Evolutionary conservation across 805 yeast genomes (phyloP), one percentile per base, ranked within the genome.

Genomic region (Candida wancherniae): DNA sequence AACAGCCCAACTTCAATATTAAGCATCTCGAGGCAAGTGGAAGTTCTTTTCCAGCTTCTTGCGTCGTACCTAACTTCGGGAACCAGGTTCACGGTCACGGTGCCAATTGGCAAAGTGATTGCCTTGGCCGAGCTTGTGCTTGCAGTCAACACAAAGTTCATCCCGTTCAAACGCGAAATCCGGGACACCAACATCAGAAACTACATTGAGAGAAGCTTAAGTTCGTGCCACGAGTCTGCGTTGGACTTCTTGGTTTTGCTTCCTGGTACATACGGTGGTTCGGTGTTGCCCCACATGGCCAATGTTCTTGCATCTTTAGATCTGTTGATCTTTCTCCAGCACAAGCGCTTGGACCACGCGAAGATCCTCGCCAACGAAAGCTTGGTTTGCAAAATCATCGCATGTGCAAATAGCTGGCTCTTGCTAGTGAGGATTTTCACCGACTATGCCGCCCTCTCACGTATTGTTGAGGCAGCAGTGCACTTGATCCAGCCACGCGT

Each of bases 71-170:
- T 35, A 56, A 55, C 68, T 3, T 60, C 74, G 6, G 70, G 75
- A 15, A 76, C 86, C 1, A 74, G 71, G 23, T 68, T 63, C 44
- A 61, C 77, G 9, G 68, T 78, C 6, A 63, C 68, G 39, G 66
- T 83, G 6, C 92, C 94, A 3, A 40, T 84, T 9, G 88, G 90
- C 1, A 46, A 58, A 26, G 49, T 81, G 3, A 48, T 80, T 4
- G 50, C 63, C 6, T 37, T 79, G 28, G 60, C 67, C 14, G 86
- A 81, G 45, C 57, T 77, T 9, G 47, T 80, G 10, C 55, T 74
- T 36, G 66, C 78, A 11, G 54, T 84, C 36, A 75, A 78, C 41
- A 55, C 70, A 9, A 72, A 67, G 31, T 75, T 73, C 39, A 55
- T 77, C 21, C 66, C 77, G 2, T 65, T 79, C 48, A 73, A 71